Evolutionary conservation across 225 moss, liverwort and hornwort species (phyloP), one percentile per base, ranked within the genome.

Genomic region (Bryum argenteum): DNA sequence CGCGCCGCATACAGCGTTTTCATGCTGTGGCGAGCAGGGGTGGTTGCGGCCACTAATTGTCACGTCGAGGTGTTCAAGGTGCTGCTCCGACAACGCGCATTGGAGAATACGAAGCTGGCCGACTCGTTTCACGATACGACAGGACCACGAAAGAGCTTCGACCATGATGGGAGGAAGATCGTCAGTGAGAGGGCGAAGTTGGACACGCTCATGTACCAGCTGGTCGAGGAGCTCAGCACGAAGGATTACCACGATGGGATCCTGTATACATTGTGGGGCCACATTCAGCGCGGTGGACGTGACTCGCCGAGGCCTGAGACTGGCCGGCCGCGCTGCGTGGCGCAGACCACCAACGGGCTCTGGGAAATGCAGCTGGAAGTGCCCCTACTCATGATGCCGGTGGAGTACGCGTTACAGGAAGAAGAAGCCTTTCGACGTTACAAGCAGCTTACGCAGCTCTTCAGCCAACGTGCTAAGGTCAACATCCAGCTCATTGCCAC

Each of bases 311-410:
- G 65, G 1, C 79, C 64, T 1, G 68, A 83, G n/a, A 21, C 58
- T 0, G 76, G 76, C 26, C 12, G 69, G 13, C 78, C 79, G 2
- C 62, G 79, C 1, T 83, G 83, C 37, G 72, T 70, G 16, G 83
- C 79, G 1, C 64, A 76, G 61, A 76, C 75, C 9, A 67, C 72
- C 2, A 79, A 83, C 51, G 83, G 83, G 1, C 68, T 83, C 18
- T 83, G 83, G 83, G 79, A 79, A 63, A 64, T 79, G 79, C 72
- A 79, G 19, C 61, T 83, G 48, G 83, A 76, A 65, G 83, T 83
- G 6, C 83, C 83, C 3, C 52, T 83, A 10, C 8, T 83, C 59
- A 69, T 79, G 79, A 83, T 83, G 83, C 83, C 83, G 1, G 72
- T 83, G 9, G 83, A 83, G 69, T 73, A 83, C 54, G 69, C 83